Conservation (phyloP, 768 basidiomycete species). For the Tulasnella sp. region DNA sequence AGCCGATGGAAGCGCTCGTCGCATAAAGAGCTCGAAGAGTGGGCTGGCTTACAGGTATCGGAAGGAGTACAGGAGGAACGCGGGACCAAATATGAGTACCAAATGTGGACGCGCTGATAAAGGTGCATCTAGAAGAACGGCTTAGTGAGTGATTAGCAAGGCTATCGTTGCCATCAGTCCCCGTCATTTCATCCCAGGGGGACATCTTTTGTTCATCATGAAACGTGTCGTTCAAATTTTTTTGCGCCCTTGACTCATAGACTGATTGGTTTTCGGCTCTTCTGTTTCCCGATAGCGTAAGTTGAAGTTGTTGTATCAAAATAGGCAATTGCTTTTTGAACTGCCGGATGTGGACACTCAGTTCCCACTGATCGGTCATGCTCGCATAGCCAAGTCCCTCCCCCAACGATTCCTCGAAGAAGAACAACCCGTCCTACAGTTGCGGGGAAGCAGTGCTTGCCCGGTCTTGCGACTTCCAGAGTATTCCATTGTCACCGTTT, state of each 20-base stretch:
- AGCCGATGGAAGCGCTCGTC: conserved; percentile 33
- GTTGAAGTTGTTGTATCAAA: background rate
- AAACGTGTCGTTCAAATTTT: background rate
- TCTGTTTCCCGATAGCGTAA: background rate
- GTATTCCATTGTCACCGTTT: background rate
- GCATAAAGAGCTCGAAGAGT: conserved; percentile 58
- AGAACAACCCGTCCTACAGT: background rate
- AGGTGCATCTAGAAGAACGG: background rate
- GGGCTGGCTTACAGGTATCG: conserved; percentile 75
- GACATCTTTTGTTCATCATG: background rate
- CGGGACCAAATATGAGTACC: conserved; percentile 78
- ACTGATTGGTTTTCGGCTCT: background rate
- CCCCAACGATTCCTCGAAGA: background rate
- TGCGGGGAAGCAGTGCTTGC: background rate
- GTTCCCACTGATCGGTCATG: background rate
- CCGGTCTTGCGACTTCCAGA: background rate
- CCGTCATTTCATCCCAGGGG: background rate
- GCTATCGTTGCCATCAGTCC: conserved; percentile 1
- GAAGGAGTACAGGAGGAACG: conserved; percentile 73
- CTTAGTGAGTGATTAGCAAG: background rate
- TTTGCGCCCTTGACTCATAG: background rate
- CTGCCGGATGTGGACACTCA: background rate
- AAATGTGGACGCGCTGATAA: conserved; percentile 67
- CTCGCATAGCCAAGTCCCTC: background rate
- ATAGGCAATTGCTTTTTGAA: background rate